Conservation (phyloP, 306 rosid species). For the Bauhinia variegata region DNA sequence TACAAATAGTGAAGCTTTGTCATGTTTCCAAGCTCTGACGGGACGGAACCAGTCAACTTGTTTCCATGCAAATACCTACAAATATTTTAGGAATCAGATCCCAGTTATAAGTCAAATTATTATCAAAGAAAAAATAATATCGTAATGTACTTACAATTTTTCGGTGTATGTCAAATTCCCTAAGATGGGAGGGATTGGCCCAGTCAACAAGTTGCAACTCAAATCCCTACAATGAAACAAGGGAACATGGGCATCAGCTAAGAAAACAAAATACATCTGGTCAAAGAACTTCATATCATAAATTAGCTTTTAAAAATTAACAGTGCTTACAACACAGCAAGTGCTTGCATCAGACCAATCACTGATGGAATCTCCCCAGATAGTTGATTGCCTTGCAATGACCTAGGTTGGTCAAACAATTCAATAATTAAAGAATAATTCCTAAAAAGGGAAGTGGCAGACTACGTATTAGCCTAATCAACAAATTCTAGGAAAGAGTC, state of each 20-base stretch:
- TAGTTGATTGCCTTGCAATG: constrained; percentile 88
- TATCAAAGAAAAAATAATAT: too few species aligned
- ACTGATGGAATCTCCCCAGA: constrained; percentile 87
- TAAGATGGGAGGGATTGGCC: constrained; percentile 81
- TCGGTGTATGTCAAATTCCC: constrained; percentile 92
- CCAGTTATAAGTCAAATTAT: too few species aligned
- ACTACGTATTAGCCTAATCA: not conserved
- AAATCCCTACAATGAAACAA: constrained; percentile 64
- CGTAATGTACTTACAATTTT: constrained; percentile 67
- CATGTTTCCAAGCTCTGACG: constrained; percentile 95
- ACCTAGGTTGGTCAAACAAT: constrained; percentile 50
- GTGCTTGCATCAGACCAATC: constrained; percentile 98
- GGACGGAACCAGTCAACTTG: constrained; percentile 82
- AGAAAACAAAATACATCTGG: not conserved
- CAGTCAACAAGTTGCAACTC: constrained; percentile 81
- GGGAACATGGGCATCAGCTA: constrained; percentile 3
- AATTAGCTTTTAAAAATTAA: constrained; percentile 22
- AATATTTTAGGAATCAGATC: constrained; percentile 20
- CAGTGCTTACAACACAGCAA: constrained; percentile 88
- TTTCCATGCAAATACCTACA: constrained; percentile 92
- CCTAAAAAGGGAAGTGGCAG: not conserved
- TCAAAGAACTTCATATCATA: not conserved
- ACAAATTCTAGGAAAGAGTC: not conserved
- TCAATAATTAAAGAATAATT: constrained; percentile 12
- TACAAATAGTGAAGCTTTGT: constrained; percentile 95